Percentiles rank a stretch among this genome's conserved stretches.
phyloP scores from a whole-genome alignment of 1,284 basidiomycete genomes.

The Moniliophthora roreri region DNA sequence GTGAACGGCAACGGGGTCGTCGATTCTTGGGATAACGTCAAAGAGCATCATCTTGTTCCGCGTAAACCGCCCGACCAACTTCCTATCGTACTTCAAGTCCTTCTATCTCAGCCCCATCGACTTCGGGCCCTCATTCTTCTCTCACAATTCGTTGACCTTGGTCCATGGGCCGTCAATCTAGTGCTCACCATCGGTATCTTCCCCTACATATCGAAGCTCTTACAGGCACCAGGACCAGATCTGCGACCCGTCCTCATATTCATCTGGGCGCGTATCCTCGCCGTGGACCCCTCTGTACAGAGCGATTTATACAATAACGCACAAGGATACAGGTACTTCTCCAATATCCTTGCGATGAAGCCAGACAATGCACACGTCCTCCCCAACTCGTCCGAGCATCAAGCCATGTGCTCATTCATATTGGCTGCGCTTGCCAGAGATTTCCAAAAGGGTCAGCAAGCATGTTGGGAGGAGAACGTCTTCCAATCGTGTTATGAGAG shows the following conservation, averaged over 20 bases:
- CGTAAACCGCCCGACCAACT: constrained; percentile 94
- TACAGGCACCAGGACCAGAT: constrained; percentile 94
- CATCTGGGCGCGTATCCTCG: constrained; percentile 97
- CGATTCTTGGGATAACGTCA: constrained; percentile 24
- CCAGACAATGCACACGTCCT: constrained; percentile 60
- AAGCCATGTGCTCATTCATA: constrained; percentile 99
- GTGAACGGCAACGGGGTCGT: constrained; percentile 8
- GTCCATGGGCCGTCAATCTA: constrained; percentile 97
- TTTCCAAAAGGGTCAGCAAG: constrained; percentile 83
- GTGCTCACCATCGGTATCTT: constrained; percentile 99
- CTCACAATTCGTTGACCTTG: constrained; percentile 96
- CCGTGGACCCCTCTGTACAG: constrained; percentile 93
- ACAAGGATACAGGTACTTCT: constrained; percentile 88
- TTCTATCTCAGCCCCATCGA: constrained; percentile 95
- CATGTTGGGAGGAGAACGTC: constrained; percentile 83
- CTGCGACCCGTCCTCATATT: constrained; percentile 98
- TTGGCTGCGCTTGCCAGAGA: constrained; percentile 91
- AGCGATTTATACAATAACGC: constrained; percentile 82
- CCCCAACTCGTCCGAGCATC: constrained; percentile 94
- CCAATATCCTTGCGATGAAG: constrained; percentile 71
- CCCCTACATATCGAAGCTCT: constrained; percentile 95
- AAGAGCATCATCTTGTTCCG: constrained; percentile 67
- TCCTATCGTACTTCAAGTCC: constrained; percentile 95
- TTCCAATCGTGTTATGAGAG: constrained; percentile 90
- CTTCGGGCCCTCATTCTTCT: constrained; percentile 95